Evolutionary conservation across 2,329 filamentous ascomycete species (phyloP), one percentile per base, ranked within the genome.

Genomic region (Paramyrothecium sp.): DNA sequence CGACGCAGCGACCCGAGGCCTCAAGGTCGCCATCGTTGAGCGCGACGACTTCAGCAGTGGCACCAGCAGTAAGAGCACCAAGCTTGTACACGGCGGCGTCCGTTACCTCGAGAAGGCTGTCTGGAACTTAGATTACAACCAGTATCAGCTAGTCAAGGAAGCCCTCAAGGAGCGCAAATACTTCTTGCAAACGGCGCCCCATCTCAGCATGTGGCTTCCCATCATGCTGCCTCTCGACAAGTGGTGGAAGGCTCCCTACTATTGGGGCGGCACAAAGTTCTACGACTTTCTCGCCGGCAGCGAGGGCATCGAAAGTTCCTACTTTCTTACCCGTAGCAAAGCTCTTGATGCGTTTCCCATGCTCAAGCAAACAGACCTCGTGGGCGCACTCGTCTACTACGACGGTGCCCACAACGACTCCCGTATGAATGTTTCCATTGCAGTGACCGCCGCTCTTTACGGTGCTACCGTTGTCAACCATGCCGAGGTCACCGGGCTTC

Each of bases 391-490:
- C 67, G 91, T 96, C 22, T 96, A 96, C 79, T 96, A 96, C 71
- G 91, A 96, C 76, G 92, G 92, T 65, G 91, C 90, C 30, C 92
- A 96, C 76, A 96, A 96, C 69, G 92, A 96, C 73, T 95, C 91
- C 20, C 86, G 92, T 53, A 96, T 96, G 91, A 96, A 96, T 69
- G 89, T 95, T 26, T 93, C 90, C 10, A 81, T 96, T 57, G 91
- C 90, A 20, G 91, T 94, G 86, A 96, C 92, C 19, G 91, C 91
- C 56, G 90, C 91, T n/a, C 78, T 96, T 48, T 96, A 95, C 70
- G 91, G 91, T 33, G 86, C 87, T 56, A 96, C 90, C 3, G 84
- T 95, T 44, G 85, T 92, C 58, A 96, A 94, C 73, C 90, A 96
- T 73, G 78, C 92, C 67, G 90, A 95, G 72, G 90, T 96, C 55